These are phyloP conservation scores for Musa schizocarpa DNA, from an alignment of 176 grass and related monocot genomes.

Conservation along the genomic window DNA sequence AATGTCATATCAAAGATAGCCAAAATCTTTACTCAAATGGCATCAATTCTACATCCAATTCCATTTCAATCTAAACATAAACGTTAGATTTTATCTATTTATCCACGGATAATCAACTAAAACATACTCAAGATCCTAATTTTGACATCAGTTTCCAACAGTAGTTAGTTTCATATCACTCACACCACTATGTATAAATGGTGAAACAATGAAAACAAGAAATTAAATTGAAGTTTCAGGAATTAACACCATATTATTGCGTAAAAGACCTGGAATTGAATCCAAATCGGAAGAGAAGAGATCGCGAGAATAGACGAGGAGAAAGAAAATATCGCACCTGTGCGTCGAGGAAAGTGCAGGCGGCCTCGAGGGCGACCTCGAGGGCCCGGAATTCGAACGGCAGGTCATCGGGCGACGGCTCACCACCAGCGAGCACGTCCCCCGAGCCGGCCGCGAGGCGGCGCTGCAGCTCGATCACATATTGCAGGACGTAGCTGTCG, in stretches of 20 bases:
- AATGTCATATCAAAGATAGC: background rate
- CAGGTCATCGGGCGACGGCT: constrained; percentile 37
- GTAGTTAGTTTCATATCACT: too few relatives aligned
- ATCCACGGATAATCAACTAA: too few relatives aligned
- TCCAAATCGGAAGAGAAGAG: too few relatives aligned
- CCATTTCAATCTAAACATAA: background rate
- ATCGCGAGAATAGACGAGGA: too few relatives aligned
- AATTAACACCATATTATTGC: too few relatives aligned
- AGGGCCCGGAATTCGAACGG: constrained; percentile 81
- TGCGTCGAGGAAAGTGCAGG: constrained; percentile 66
- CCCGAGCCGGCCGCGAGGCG: constrained; percentile 40
- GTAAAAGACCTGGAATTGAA: too few relatives aligned
- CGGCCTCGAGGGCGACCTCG: constrained; percentile 72
- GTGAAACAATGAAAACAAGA: too few relatives aligned
- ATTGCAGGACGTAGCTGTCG: constrained; percentile 37
- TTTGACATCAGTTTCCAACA: too few relatives aligned
- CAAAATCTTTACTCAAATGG: background rate
- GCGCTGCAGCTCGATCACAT: constrained; percentile 59
- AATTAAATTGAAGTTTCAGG: too few relatives aligned
- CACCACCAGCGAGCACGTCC: background rate
- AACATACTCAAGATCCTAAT: too few relatives aligned
- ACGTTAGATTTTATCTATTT: background rate
- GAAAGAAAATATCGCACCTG: constrained; percentile 31
- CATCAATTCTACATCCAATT: background rate
- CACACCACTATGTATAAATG: too few relatives aligned